Evolutionary conservation across 805 yeast species (phyloP).

Genomic region (Yarrowia sp.): DNA sequence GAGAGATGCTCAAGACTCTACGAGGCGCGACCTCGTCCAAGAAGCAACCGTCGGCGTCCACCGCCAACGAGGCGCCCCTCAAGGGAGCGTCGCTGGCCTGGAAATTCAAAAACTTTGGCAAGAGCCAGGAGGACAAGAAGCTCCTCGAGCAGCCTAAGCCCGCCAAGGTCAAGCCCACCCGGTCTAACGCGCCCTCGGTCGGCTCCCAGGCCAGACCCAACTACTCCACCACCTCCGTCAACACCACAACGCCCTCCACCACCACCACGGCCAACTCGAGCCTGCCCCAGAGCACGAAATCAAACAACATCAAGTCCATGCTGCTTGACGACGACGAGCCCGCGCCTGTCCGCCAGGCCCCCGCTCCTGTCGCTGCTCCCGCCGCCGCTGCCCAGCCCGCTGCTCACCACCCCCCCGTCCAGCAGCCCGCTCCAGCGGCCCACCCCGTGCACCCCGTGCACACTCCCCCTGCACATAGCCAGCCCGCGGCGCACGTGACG

Average conservation of each 20-base stretch:
- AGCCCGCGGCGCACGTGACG: neutral
- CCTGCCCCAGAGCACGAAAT: constrained; percentile 15
- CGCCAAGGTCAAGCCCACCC: constrained; percentile 19
- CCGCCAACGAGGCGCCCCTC: constrained; percentile 22
- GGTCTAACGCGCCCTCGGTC: neutral
- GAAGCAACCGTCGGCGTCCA: constrained; percentile 7
- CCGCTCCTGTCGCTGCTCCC: neutral
- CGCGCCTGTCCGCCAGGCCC: neutral
- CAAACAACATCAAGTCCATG: constrained; percentile 12
- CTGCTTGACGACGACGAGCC: constrained; percentile 14
- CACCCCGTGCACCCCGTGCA: constrained; percentile 2
- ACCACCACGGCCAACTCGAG: neutral
- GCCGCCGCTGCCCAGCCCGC: neutral
- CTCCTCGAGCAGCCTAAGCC: constrained; percentile 11
- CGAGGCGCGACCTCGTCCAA: constrained; percentile 23
- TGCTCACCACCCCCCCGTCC: too few relatives aligned
- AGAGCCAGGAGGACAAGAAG: constrained; percentile 16
- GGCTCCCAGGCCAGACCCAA: neutral
- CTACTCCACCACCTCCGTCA: neutral
- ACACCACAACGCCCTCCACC: neutral
- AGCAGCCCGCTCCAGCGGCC: too few relatives aligned
- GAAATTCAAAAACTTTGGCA: constrained; percentile 20
- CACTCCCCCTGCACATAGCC: neutral
- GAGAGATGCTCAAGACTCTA: constrained; percentile 28
- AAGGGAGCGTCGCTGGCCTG: constrained; percentile 26